phyloP scores from a whole-genome alignment of 2,329 filamentous ascomycete species.

The Apiospora rasikravindrae region DNA sequence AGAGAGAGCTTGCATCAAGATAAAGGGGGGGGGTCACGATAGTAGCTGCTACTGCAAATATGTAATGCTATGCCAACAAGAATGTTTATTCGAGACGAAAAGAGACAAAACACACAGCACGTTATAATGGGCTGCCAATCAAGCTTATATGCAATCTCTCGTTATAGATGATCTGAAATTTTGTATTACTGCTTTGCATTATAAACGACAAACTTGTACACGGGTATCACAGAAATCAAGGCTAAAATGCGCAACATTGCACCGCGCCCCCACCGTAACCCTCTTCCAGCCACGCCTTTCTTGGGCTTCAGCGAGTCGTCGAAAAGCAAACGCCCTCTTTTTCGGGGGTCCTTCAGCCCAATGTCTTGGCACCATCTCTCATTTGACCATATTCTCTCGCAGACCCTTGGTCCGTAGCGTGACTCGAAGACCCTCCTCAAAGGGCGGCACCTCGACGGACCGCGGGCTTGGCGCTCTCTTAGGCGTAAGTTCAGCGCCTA shows the following conservation, averaged over 20 bases:
- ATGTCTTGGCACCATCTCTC: background rate
- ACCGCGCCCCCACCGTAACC: background rate
- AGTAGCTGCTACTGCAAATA: no score
- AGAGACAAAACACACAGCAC: no score
- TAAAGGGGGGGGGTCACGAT: no score
- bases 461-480: constrained; percentile 7
- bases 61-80: background rate
- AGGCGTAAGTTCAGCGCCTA: constrained; percentile 19
- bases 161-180: background rate
- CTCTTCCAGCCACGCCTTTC: background rate
- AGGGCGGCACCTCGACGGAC: constrained; percentile 46
- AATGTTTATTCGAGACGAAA: no score
- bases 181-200: background rate
- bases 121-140: background rate
- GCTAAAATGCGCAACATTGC: constrained; percentile 8
- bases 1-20: no score
- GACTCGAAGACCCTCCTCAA: constrained; percentile 51
- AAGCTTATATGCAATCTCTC: background rate
- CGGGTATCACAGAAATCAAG: constrained; percentile 18
- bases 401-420: constrained; percentile 62
- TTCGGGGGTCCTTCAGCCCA: no score
- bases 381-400: constrained; percentile 49
- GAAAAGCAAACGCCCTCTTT: no score
- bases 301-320: no score
- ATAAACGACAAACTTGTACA: background rate